Percentiles rank a stretch among this genome's conserved stretches.
phyloP scores from a whole-genome alignment of 345 rosid species.

The Limnanthes douglasii region DNA sequence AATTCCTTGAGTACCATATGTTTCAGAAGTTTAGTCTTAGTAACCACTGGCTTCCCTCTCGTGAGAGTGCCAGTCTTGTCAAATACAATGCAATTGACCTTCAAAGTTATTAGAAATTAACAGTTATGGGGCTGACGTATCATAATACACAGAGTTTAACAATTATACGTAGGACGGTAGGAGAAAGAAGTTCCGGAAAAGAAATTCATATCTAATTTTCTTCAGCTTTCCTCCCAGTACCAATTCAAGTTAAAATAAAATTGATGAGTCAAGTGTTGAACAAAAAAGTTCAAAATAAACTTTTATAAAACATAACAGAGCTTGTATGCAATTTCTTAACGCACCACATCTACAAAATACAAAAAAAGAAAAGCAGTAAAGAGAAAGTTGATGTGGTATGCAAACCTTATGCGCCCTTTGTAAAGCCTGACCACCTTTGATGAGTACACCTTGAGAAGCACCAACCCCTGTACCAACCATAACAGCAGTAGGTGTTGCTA shows the following conservation, averaged over 20 bases:
- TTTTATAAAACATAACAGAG: no score
- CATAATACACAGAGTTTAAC: no score
- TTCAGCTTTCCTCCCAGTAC: no score
- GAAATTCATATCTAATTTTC: no score
- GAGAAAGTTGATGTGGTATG: neutral
- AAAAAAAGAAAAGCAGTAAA: conserved; percentile 1
- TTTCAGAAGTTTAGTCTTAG: conserved; percentile 54
- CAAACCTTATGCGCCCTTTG: conserved; percentile 77
- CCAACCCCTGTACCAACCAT: conserved; percentile 99
- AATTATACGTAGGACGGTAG: no score
- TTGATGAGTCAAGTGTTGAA: no score
- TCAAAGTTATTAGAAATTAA: conserved; percentile 3
- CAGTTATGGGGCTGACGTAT: neutral
- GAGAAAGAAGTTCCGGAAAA: no score
- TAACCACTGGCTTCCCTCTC: conserved; percentile 75
- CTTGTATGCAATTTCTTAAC: no score
- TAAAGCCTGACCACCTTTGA: conserved; percentile 92
- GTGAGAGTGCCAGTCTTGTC: conserved; percentile 99
- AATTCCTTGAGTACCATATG: conserved; percentile 59
- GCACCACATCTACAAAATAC: no score
- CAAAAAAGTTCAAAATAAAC: no score
- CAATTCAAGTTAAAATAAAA: no score
- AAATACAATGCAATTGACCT: conserved; percentile 86
- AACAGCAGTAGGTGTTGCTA: conserved; percentile 98
- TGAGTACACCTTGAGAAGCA: conserved; percentile 87